Evolutionary conservation across 768 basidiomycete species (phyloP), one percentile per base, ranked within the genome.

Genomic region (Suillus alpinus): DNA sequence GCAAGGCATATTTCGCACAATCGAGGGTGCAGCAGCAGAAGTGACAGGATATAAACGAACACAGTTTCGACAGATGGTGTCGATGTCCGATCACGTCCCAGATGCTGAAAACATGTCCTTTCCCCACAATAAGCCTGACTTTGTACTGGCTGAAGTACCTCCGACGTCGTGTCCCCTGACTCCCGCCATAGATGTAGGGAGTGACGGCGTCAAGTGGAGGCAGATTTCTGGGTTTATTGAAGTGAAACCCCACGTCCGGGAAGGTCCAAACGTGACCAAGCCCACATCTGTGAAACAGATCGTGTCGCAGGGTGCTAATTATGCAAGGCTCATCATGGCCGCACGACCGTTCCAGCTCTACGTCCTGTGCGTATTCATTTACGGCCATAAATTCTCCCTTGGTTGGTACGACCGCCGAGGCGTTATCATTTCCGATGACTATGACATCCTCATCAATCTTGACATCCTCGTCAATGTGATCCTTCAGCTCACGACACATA

Each of bases 371-470:
- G 41, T 73, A 12, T 64, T 75, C n/a, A 70, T 74, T 53, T 73
- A 66, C 52, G 72, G 73, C 10, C 58, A 59, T n/a, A 31, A 66
- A 20, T 75, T 75, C 57, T 68, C 64, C 36, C 71, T 74, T 51
- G 70, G 61, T 20, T 71, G 74, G 41, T 73, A 71, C 56, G 73
- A 74, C 55, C 70, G 70, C 40, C 69, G 59, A 26, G 74, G 74
- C 9, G 68, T 70, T 36, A 41, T 55, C 12, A 60, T 71, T 57
- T 74, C 72, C 29, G 65, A 64, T 18, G 51, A 60, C 34, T 63
- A 59, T 55, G 63, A 73, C 55, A 70, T 74, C 63, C 68, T 57
- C 57, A 31, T 44, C 8, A 61, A 72, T 49, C 56, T 59, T 6
- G 58, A 64, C 14, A 63, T 62, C 4, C 69, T 74, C 62, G 64